Evolutionary conservation across 371 early-diverging fungal genomes (phyloP), one percentile per base, ranked within the genome.

Genomic region (Smittium culicis): DNA sequence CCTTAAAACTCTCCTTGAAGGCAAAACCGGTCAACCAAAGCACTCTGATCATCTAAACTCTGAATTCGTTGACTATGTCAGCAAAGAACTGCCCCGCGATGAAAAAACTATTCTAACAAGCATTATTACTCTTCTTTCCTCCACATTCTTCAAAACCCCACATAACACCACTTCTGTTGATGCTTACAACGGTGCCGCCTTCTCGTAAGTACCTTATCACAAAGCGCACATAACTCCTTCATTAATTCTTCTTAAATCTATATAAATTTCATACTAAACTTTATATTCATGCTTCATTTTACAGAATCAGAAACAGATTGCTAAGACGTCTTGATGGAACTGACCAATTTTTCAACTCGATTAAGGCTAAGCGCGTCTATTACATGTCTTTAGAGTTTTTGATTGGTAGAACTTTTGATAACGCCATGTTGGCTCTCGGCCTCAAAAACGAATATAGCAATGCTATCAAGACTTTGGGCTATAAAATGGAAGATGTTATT

Each of bases 311-410:
- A 64, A 94, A 94, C 75, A 85, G 85, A 45, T 83, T 94, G 62
- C 82, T 94, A 68, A 84, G 89, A 68, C 79, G 81, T 60, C 94
- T 94, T 94, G 91, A 94, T 74, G 73, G 78, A 54, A 92, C 94
- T 29, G 91, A 93, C 73, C 86, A 81, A 72, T 79, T 77, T 74
- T 84, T 86, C 74, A 81, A 82, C 62, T 68, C 68, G 56, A 76
- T 80, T 35, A 83, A 88, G 67, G 89, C 88, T 59, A 94, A 94
- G 81, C 86, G 92, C 56, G 87, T 93, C 35, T 92, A 93, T 80
- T 94, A 94, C 78, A 78, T 94, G 71, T 94, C 94, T 35, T 82
- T 94, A 74, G 94, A 94, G 80, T 94, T 94, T 76, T 79, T 94
- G 68, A 77, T 94, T 61, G 94, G 94, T 35, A 85, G 94, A 59